Conservation (phyloP, 345 rosid species). For the Bretschneidera sinensis region DNA sequence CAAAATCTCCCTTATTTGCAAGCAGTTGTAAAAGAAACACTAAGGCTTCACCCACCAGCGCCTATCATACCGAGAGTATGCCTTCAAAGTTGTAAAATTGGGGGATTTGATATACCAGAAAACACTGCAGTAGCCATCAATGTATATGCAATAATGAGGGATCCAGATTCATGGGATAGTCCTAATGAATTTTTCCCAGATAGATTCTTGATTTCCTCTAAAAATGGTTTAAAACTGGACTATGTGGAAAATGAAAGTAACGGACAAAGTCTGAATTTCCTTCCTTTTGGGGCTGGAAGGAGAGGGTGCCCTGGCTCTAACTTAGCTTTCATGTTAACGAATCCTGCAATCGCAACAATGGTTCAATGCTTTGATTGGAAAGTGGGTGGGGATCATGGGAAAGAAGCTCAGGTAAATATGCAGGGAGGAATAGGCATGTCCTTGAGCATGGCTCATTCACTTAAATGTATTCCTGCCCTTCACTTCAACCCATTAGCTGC, state of each 20-base stretch:
- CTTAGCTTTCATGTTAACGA: constrained; percentile 19
- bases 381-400: constrained; percentile 5
- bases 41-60: constrained; percentile 25
- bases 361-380: constrained; percentile 32
- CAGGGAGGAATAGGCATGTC: constrained; percentile 24
- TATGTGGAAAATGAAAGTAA: neutral
- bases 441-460: constrained; percentile 28
- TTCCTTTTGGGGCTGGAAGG: constrained; percentile 33
- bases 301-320: constrained; percentile 30
- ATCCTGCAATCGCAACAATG: constrained; percentile 24
- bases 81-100: constrained; percentile 20
- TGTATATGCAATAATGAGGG: constrained; percentile 34
- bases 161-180: constrained; percentile 28
- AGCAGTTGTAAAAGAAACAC: constrained; percentile 32
- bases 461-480: constrained; percentile 25
- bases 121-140: constrained; percentile 21
- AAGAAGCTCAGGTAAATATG: constrained; percentile 15
- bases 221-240: constrained; percentile 24
- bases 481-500: constrained; percentile 21
- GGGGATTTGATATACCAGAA: constrained; percentile 27
- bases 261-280: constrained; percentile 17
- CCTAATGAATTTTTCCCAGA: constrained; percentile 26
- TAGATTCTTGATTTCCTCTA: constrained; percentile 22
- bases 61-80: constrained; percentile 21
- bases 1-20: constrained; percentile 21